Percentiles rank a stretch among this genome's conserved stretches.
phyloP scores from a whole-genome alignment of 2,329 filamentous ascomycete species.

The Lasiodiplodia sp. region DNA sequence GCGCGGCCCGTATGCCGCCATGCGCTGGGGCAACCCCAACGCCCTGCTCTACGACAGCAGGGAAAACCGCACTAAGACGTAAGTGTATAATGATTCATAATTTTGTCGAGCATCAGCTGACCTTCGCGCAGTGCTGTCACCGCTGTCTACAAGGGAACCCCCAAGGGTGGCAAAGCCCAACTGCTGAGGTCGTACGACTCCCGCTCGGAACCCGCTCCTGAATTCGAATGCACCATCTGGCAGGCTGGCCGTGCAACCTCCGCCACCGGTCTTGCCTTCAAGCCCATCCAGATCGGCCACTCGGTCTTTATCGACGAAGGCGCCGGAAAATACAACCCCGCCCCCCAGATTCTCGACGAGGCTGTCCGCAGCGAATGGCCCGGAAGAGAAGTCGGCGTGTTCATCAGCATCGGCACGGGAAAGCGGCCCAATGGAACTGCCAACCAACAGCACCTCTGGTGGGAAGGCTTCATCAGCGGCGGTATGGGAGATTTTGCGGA shows the following conservation, averaged over 20 bases:
- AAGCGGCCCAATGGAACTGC: conserved; percentile 79
- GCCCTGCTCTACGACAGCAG: conserved; percentile 86
- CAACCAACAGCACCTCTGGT: conserved; percentile 78
- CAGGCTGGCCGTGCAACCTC: conserved; percentile 94
- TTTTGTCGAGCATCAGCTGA: conserved; percentile 33
- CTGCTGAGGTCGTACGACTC: conserved; percentile 95
- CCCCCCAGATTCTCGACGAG: conserved; percentile 86
- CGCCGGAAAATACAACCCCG: conserved; percentile 87
- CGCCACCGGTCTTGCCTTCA: conserved; percentile 91
- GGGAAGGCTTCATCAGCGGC: conserved; percentile 80
- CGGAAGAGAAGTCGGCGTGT: conserved; percentile 87
- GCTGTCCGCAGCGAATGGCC: conserved; percentile 94
- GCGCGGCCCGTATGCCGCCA: conserved; percentile 46
- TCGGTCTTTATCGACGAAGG: conserved; percentile 95
- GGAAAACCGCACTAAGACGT: conserved; percentile 90
- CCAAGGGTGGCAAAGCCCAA: conserved; percentile 70
- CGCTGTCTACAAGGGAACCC: conserved; percentile 85
- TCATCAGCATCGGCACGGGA: conserved; percentile 93
- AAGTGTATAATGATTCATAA: conserved; percentile 51
- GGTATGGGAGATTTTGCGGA: conserved; percentile 88
- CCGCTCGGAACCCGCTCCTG: conserved; percentile 85
- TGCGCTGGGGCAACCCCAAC: conserved; percentile 80
- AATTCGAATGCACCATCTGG: conserved; percentile 96
- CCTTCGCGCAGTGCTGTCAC: conserved; percentile 74
- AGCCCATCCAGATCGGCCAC: conserved; percentile 92